These are phyloP conservation scores for Oryza meridionalis DNA, from an alignment of 176 grass and related monocot species.

Conservation along the genomic window DNA sequence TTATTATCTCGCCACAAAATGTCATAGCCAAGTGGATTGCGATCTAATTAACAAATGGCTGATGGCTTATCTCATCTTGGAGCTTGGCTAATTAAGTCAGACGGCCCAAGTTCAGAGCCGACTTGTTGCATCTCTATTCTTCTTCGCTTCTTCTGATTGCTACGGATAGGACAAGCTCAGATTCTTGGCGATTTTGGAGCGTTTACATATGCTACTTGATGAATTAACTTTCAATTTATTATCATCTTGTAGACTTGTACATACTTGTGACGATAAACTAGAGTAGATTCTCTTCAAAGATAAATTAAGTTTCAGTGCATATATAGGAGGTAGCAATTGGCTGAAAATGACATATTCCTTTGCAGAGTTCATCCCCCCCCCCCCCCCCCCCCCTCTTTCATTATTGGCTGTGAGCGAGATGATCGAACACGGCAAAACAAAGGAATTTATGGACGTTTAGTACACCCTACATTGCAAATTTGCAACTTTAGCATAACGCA, in stretches of 20 bases:
- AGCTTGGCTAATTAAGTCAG: constrained; percentile 22
- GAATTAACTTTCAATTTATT: not conserved
- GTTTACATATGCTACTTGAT: constrained; percentile 12
- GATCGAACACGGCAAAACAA: not conserved
- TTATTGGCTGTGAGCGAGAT: not conserved
- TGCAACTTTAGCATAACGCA: not conserved
- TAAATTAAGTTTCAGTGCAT: not conserved
- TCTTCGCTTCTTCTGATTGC: not conserved
- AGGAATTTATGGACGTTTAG: not conserved
- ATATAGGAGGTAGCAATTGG: not conserved
- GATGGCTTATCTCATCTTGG: constrained; percentile 27
- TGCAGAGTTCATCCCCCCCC: not conserved
- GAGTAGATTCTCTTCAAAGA: not conserved
- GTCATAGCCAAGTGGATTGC: not conserved
- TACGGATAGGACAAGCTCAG: constrained; percentile 15
- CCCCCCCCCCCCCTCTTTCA: too few species aligned
- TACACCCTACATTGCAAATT: not conserved
- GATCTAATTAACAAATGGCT: constrained; percentile 23
- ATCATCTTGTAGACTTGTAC: not conserved
- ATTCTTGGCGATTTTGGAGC: not conserved
- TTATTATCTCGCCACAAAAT: not conserved
- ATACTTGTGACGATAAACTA: not conserved
- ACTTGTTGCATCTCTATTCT: not conserved
- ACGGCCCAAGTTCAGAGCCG: constrained; percentile 1
- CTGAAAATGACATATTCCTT: not conserved